Evolutionary conservation across 192 early-diverging fungal genomes (phyloP).

Genomic region (Coemansia sp.): DNA sequence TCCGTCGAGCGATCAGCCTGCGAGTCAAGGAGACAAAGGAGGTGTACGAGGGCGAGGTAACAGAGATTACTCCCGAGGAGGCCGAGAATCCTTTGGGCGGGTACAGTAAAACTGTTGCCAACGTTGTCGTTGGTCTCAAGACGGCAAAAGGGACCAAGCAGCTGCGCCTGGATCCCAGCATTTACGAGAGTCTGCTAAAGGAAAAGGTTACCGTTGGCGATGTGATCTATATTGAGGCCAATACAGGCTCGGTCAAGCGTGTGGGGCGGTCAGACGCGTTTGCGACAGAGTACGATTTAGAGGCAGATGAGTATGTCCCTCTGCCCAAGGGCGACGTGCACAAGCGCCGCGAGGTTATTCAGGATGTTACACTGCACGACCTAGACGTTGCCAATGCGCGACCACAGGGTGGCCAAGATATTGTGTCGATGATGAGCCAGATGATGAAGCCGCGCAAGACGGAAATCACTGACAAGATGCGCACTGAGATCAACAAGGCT

Average conservation of each 20-base stretch:
- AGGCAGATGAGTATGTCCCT: conserved; percentile 97
- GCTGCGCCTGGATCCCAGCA: conserved; percentile 93
- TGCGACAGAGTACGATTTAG: conserved; percentile 97
- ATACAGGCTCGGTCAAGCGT: conserved; percentile 97
- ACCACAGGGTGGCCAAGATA: conserved; percentile 97
- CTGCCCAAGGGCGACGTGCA: conserved; percentile 98
- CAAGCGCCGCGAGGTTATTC: conserved; percentile 98
- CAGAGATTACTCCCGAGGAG: conserved; percentile 94
- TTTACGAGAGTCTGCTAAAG: conserved; percentile 95
- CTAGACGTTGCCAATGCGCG: conserved; percentile 95
- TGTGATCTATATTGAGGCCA: conserved; percentile 98
- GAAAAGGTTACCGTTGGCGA: conserved; percentile 96
- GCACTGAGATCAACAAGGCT: conserved; percentile 98
- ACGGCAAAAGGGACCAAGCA: conserved; percentile 99
- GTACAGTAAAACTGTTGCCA: conserved; percentile 94
- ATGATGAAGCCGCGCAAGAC: conserved; percentile 99
- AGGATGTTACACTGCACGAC: conserved; percentile 97
- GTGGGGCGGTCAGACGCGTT: conserved; percentile 97
- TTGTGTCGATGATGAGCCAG: conserved; percentile 98
- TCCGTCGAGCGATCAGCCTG: conserved; percentile 92
- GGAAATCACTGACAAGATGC: conserved; percentile 97
- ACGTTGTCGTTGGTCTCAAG: conserved; percentile 95
- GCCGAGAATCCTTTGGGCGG: conserved; percentile 97
- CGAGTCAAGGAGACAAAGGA: conserved; percentile 99
- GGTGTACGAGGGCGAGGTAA: conserved; percentile 99